These are phyloP conservation scores for Gaeumannomyces tritici DNA, from an alignment of 2,329 filamentous ascomycete species.

Conservation along the genomic window DNA sequence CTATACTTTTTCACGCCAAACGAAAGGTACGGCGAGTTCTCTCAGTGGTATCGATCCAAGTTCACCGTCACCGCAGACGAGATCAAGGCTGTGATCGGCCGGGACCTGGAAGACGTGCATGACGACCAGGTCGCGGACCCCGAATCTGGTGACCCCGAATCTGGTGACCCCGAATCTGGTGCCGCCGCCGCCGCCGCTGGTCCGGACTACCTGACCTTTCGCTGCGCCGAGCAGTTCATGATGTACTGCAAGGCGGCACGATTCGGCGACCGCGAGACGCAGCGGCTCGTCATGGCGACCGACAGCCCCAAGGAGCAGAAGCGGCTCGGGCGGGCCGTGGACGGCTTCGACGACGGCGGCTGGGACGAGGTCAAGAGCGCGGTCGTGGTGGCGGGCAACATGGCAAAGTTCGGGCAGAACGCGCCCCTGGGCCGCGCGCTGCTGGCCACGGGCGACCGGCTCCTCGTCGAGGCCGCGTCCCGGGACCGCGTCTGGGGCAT, in stretches of 20 bases:
- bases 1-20: conserved; percentile 22
- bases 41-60: conserved; percentile 21
- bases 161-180: no score
- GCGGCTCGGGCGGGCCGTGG: conserved; percentile 6
- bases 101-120: conserved; percentile 10
- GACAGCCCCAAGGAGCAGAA: conserved; percentile 7
- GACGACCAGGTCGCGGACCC: background rate
- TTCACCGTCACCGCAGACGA: conserved; percentile 18
- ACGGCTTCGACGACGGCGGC: conserved; percentile 3
- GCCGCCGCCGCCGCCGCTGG: background rate
- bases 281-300: conserved; percentile 1
- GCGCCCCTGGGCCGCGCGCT: conserved; percentile 19
- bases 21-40: conserved; percentile 21
- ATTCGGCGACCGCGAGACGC: conserved; percentile 19
- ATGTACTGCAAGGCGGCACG: conserved; percentile 29
- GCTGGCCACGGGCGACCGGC: conserved; percentile 46
- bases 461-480: conserved; percentile 54
- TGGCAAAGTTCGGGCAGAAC: conserved; percentile 44
- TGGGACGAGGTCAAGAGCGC: conserved; percentile 23
- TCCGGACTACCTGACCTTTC: conserved; percentile 18
- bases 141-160: no score
- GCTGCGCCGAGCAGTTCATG: conserved; percentile 19
- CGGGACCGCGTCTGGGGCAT: conserved; percentile 58
- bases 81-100: conserved; percentile 18
- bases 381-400: conserved; percentile 45